A percentile compares a stretch with the other conserved stretches of the same genome.
These are phyloP conservation scores for Malus hybrid DNA, from an alignment of 331 rosid genomes.

Conservation along the genomic window DNA sequence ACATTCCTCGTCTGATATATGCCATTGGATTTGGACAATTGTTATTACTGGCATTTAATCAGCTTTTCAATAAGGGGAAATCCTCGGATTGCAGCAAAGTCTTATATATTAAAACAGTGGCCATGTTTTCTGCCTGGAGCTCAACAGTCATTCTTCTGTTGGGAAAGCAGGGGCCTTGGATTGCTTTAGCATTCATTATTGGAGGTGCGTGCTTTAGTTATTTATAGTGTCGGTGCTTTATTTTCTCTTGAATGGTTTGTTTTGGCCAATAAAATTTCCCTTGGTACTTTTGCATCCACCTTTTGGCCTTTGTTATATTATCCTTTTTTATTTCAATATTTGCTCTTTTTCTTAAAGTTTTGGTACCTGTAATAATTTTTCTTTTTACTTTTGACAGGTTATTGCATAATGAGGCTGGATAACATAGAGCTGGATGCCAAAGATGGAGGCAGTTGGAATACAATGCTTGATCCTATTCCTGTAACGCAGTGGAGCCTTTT, in stretches of 20 bases:
- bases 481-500: constrained; percentile 84
- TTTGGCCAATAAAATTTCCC: not conserved
- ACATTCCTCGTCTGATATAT: constrained; percentile 61
- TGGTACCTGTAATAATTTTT: constrained; percentile 10
- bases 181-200: constrained; percentile 57
- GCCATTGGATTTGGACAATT: constrained; percentile 69
- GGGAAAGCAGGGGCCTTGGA: constrained; percentile 86
- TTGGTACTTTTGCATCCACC: not conserved
- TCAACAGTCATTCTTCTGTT: constrained; percentile 72
- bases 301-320: not conserved
- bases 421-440: constrained; percentile 24
- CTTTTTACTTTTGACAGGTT: constrained; percentile 53
- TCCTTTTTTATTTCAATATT: not conserved
- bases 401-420: constrained; percentile 59
- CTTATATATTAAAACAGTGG: constrained; percentile 46
- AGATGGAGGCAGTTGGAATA: constrained; percentile 29
- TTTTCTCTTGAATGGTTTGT: not conserved
- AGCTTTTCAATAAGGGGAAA: constrained; percentile 24
- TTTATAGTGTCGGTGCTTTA: not conserved
- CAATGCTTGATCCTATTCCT: constrained; percentile 36
- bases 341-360: constrained; percentile 10
- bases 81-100: constrained; percentile 30
- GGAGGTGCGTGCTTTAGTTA: constrained; percentile 50
- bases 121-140: constrained; percentile 70
- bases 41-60: constrained; percentile 44